These are phyloP conservation scores for Rhododendron kiyosumense DNA, from an alignment of 148 eudicot genomes.

Conservation along the genomic window DNA sequence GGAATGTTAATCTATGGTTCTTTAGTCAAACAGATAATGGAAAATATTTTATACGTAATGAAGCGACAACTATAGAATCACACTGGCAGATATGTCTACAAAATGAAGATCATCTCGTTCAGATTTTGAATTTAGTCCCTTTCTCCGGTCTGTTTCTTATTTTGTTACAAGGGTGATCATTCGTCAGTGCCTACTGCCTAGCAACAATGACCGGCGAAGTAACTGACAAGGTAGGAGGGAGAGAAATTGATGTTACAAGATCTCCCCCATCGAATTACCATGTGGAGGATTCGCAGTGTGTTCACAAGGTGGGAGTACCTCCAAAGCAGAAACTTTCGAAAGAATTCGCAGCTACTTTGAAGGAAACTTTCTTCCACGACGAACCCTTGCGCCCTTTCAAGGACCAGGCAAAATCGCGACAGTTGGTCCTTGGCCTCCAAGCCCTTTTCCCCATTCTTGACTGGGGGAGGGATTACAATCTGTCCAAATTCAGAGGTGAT, in stretches of 20 bases:
- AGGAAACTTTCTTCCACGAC: conserved; percentile 68
- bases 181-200: no score
- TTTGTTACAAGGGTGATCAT: background rate
- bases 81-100: background rate
- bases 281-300: conserved; percentile 19
- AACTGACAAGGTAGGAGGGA: background rate
- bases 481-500: conserved; percentile 57
- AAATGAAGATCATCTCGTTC: background rate
- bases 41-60: background rate
- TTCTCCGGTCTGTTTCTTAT: background rate
- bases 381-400: conserved; percentile 66
- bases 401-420: conserved; percentile 44
- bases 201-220: conserved; percentile 12
- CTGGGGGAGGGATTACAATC: conserved; percentile 65
- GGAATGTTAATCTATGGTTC: background rate
- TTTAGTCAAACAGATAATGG: background rate
- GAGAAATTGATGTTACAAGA: background rate
- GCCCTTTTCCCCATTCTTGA: conserved; percentile 77
- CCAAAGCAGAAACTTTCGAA: conserved; percentile 40
- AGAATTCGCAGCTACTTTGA: conserved; percentile 36
- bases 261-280: background rate
- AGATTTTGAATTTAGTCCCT: background rate
- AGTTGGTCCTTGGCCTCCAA: conserved; percentile 43
- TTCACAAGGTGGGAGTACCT: conserved; percentile 61
- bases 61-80: background rate